Conservation (phyloP, 208 protist genomes). For the Leishmania amazonensis region DNA sequence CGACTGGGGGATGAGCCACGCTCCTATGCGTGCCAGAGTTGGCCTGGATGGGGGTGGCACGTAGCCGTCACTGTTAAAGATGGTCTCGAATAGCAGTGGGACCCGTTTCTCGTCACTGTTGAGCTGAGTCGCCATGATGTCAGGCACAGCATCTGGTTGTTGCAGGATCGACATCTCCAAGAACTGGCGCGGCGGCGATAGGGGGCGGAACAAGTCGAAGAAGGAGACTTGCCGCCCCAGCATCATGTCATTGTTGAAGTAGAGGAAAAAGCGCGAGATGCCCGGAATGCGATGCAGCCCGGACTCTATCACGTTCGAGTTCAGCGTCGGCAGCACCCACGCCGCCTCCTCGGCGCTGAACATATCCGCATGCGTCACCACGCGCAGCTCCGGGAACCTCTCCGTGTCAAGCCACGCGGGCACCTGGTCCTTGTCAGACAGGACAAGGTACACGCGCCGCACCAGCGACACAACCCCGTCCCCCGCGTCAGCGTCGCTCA, state of each 20-base stretch:
- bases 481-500: conserved; percentile 13
- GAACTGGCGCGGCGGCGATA: conserved; percentile 35
- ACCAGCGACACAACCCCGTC: conserved; percentile 29
- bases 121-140: not conserved
- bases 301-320: conserved; percentile 46
- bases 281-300: conserved; percentile 43
- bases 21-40: not conserved
- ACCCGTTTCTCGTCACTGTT: not conserved
- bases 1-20: not conserved
- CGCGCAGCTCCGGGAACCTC: conserved; percentile 32
- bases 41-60: not conserved
- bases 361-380: conserved; percentile 45
- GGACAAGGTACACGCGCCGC: conserved; percentile 39
- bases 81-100: conserved; percentile 25
- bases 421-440: conserved; percentile 43
- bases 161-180: conserved; percentile 2
- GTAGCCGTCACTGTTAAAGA: conserved; percentile 27
- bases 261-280: conserved; percentile 48
- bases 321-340: conserved; percentile 38
- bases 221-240: conserved; percentile 36
- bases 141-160: not conserved
- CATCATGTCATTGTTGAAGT: conserved; percentile 63
- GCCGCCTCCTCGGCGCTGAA: conserved; percentile 19
- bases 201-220: conserved; percentile 52
- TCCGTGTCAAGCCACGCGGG: conserved; percentile 43